Conservation (phyloP, 441 rosid species). For the Aleurites moluccanus region DNA sequence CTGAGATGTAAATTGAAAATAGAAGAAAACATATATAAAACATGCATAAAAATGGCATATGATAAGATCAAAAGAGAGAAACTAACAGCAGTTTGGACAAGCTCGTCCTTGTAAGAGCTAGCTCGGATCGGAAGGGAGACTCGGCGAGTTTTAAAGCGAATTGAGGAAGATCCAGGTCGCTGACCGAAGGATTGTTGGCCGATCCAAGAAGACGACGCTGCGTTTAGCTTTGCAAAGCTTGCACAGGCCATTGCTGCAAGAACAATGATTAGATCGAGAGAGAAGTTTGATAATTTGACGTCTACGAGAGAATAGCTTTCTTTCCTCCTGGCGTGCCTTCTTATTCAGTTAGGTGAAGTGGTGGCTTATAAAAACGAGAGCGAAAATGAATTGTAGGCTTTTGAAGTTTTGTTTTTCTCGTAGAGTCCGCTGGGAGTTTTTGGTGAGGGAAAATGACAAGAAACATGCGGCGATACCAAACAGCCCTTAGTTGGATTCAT, state of each 20-base stretch:
- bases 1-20: neutral
- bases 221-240: conserved; percentile 58
- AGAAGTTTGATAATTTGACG: neutral
- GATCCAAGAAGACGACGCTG: conserved; percentile 70
- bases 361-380: neutral
- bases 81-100: conserved; percentile 84
- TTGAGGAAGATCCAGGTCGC: conserved; percentile 35
- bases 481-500: conserved; percentile 13
- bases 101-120: conserved; percentile 75
- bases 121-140: conserved; percentile 77
- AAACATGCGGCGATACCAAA: conserved; percentile 33
- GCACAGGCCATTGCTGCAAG: conserved; percentile 63
- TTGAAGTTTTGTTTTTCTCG: conserved; percentile 20
- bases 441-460: conserved; percentile 13
- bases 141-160: conserved; percentile 59
- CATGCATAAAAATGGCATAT: neutral
- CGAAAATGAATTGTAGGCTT: neutral
- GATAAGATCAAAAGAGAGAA: neutral
- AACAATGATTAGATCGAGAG: neutral
- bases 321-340: neutral
- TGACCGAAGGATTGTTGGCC: conserved; percentile 57
- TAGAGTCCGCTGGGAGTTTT: conserved; percentile 34
- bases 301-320: neutral
- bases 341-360: neutral
- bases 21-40: neutral